Conservation (phyloP, 1,284 basidiomycete species). For the Cryptococcus sp. region DNA sequence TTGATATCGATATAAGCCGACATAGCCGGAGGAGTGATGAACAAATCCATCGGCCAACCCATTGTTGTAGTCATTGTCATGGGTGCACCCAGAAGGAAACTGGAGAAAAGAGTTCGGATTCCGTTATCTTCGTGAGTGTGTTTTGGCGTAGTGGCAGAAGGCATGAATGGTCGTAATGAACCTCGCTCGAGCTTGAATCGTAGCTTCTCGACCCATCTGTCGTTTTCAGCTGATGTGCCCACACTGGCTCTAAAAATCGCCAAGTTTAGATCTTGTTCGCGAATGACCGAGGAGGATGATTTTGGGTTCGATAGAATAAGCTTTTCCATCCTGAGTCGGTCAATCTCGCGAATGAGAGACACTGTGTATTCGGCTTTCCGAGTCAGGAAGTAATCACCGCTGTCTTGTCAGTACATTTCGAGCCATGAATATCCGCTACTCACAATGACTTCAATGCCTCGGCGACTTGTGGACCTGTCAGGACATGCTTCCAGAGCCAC, state of each 20-base stretch:
- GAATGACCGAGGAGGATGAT: constrained; percentile 64
- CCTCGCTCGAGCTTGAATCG: constrained; percentile 71
- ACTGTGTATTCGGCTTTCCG: constrained; percentile 81
- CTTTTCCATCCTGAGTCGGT: constrained; percentile 68
- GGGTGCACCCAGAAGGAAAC: constrained; percentile 72
- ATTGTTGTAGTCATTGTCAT: constrained; percentile 65
- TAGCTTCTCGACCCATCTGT: constrained; percentile 63
- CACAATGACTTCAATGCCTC: constrained; percentile 68
- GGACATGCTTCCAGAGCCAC: constrained; percentile 85
- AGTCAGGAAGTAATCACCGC: constrained; percentile 77
- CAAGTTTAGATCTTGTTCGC: constrained; percentile 78
- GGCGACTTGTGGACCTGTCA: constrained; percentile 75
- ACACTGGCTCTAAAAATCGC: constrained; percentile 74
- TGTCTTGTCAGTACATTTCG: constrained; percentile 25
- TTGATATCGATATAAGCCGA: constrained; percentile 71
- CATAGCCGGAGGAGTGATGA: constrained; percentile 71
- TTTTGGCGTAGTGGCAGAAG: not conserved
- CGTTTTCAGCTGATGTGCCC: constrained; percentile 76
- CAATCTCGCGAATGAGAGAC: constrained; percentile 73
- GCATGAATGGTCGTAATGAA: constrained; percentile 66
- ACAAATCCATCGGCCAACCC: constrained; percentile 82
- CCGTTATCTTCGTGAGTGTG: constrained; percentile 3
- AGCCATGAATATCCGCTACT: constrained; percentile 30
- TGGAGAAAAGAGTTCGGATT: constrained; percentile 56
- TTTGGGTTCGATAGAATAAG: constrained; percentile 57